Evolutionary conservation across 2,329 filamentous ascomycete genomes (phyloP), one percentile per base, ranked within the genome.

Genomic region (Golovinomyces cichoracearum): DNA sequence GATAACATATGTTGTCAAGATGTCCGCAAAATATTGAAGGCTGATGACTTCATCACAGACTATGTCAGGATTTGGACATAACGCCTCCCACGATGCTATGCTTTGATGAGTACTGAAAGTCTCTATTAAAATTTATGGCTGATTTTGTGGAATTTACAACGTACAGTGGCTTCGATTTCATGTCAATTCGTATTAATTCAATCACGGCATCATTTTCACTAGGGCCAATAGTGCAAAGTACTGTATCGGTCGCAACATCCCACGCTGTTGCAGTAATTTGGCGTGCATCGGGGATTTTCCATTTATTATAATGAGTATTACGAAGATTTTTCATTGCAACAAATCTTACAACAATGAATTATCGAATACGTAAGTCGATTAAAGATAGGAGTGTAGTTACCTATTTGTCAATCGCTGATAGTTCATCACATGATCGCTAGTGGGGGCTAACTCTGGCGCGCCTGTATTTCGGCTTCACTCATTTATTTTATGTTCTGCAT

Each of bases 21-120:
- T 80, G 60, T 93, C 88, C 38, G 78, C 74, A 61, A 94, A 88
- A 65, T 90, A 80, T 62, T 94, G 85, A 50, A 94, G 66, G 58
- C 71, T 77, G 49, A 93, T 64, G 51, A 95, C 71, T 53, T 71
- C 71, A 64, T 98, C 90, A 58, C 76, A 75, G 47, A 68, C 62
- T 54, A 93, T 66, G 57, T 85, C 77, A 51, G 84, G 83, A 51
- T 76, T 74, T 48, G 84, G 82, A 58, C 78, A 84, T 49, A 78
- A 80, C 17, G 83, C 82, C 66, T 93, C 83, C 90, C 90, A 98
- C 35, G 80, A 82, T 50, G 85, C 80, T 57, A 95, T 62, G 33
- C 58, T 49, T 50, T 53, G 61, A 58, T 58, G 63, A 61, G 61
- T 57, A 49, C 63, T 67, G 52, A 40, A 54, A 41, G 23, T 13